These are phyloP conservation scores for Gloeophyllum trabeum DNA, from an alignment of 768 basidiomycete genomes.

Conservation along the genomic window DNA sequence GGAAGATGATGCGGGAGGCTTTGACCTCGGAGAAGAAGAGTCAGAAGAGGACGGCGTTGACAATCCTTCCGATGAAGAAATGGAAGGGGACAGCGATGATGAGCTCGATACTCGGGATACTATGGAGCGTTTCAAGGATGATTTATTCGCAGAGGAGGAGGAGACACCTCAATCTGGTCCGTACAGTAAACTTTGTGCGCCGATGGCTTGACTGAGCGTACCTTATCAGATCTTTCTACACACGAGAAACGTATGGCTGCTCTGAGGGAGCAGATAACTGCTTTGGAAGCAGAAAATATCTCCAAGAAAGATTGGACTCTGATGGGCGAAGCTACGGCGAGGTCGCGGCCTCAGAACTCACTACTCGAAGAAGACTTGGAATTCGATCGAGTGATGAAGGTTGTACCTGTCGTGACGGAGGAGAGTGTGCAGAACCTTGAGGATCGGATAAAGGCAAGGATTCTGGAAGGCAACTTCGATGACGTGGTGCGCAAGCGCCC, in stretches of 20 bases:
- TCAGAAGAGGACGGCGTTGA: conserved; percentile 20
- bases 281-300: conserved; percentile 81
- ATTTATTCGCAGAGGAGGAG: conserved; percentile 70
- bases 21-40: conserved; percentile 4
- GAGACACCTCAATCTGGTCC: conserved; percentile 14
- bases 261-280: conserved; percentile 66
- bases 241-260: conserved; percentile 72
- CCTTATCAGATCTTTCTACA: conserved; percentile 47
- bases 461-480: conserved; percentile 78
- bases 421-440: conserved; percentile 74
- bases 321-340: conserved; percentile 80
- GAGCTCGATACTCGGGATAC: conserved; percentile 26
- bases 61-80: conserved; percentile 7
- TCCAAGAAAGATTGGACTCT: conserved; percentile 87
- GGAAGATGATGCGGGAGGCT: conserved; percentile 15
- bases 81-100: conserved; percentile 11
- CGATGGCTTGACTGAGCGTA: not conserved
- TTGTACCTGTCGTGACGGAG: conserved; percentile 84
- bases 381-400: conserved; percentile 83
- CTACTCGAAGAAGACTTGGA: conserved; percentile 91
- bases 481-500: conserved; percentile 82
- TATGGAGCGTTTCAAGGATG: conserved; percentile 64
- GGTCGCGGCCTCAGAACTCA: conserved; percentile 80
- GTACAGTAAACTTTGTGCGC: not conserved
- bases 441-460: conserved; percentile 83